phyloP scores from a whole-genome alignment of 1,284 basidiomycete species.

The Marasmius fiardii region DNA sequence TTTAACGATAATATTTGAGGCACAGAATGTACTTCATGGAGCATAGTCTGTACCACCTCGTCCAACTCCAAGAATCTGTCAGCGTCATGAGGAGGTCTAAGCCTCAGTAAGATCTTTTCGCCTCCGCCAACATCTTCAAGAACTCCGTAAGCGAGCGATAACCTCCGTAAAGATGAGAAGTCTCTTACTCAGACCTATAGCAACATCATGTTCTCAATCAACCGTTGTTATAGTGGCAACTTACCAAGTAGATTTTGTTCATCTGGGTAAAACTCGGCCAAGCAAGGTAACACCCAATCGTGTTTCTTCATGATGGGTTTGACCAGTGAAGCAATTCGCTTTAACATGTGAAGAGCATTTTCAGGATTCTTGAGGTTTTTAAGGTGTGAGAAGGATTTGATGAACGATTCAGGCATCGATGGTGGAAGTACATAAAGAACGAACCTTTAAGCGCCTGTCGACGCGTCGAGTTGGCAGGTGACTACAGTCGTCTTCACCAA shows the following conservation, averaged over 20 bases:
- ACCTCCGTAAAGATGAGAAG: neutral
- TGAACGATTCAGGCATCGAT: conserved; percentile 29
- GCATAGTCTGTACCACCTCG: conserved; percentile 73
- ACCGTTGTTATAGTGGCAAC: conserved; percentile 19
- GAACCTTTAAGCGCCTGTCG: neutral
- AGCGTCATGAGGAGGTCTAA: conserved; percentile 67
- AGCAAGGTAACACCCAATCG: conserved; percentile 74
- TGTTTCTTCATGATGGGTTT: conserved; percentile 89
- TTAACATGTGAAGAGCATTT: conserved; percentile 60
- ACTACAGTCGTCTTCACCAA: neutral
- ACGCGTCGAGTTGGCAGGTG: neutral
- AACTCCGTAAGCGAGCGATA: neutral
- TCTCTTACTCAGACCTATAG: conserved; percentile 29
- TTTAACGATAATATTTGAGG: neutral
- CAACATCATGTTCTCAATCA: neutral
- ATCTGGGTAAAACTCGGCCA: conserved; percentile 84
- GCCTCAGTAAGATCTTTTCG: conserved; percentile 74
- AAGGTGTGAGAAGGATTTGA: conserved; percentile 66
- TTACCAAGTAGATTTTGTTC: conserved; percentile 70
- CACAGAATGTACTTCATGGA: conserved; percentile 69
- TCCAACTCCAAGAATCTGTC: conserved; percentile 77
- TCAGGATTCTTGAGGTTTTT: conserved; percentile 59
- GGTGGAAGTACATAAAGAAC: neutral
- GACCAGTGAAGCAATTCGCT: conserved; percentile 75
- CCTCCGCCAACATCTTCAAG: conserved; percentile 70